Base-by-base conservation (phyloP, 305 asterid genomes). In the Fraxinus nigra region DNA sequence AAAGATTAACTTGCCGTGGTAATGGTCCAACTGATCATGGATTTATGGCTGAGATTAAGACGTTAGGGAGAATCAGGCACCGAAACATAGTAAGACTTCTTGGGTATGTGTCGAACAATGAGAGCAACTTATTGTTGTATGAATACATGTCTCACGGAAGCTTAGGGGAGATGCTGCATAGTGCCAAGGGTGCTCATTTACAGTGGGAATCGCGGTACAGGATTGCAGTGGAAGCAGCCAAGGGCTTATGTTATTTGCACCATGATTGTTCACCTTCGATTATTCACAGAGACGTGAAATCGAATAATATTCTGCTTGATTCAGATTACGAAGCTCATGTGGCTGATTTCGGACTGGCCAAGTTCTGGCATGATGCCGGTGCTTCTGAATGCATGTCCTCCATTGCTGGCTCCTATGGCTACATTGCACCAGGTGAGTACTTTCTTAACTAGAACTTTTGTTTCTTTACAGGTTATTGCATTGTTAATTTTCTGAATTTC, bases 141-240 rank as follows among this genome's bases (percentile, higher is more conserved):
- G 99, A 95, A 75, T 95, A 91, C 75, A 93, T 95, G 99, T 90
- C 98, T 0, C 92, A 93, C 35, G 99, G 99, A 51, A 95, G 99
- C 90, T 90, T 95, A n/a, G 99, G 99, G 0, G 99, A 95, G 84
- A 82, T 91, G 90, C 72, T 95, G 18, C 99, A 95, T 54, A 96
- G 99, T 0, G 38, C 90, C 0, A 95, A 95, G 48, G 99, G 98
- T 2, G 93, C 89, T 2, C 92, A 88, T 87, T 80, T 95, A 90
- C 93, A 88, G 82, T 93, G 98, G 99, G 97, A 95, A 10, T 75
- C 93, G 28, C 87, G 99, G 88, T 88, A 87, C 24, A 82, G 92
- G 67, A 91, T 95, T 8, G 97, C 98, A 0, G 88, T 87, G 1
- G 99, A 93, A 86, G 94, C 99, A 0, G 99, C 98, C 0, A 94